phyloP scores from a whole-genome alignment of 371 early-diverging fungal species.

The Mortierella sp. region DNA sequence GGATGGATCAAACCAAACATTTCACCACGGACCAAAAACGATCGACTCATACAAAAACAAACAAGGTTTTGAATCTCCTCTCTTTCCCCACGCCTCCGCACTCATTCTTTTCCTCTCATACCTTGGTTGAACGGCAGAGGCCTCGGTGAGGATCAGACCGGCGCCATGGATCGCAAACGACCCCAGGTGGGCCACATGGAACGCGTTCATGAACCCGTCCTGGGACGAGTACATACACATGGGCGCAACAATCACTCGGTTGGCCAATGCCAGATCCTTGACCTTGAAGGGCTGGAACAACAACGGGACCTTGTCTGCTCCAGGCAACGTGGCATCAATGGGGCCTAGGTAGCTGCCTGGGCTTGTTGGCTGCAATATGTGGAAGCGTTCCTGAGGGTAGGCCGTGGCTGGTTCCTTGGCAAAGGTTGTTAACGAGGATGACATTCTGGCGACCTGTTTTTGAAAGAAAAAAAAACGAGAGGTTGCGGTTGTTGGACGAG shows the following conservation, averaged over 20 bases:
- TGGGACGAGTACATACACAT: slow-evolving; percentile 74
- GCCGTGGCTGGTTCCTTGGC: neutral
- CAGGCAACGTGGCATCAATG: slow-evolving; percentile 15
- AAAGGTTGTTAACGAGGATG: slow-evolving; percentile 15
- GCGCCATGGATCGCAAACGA: slow-evolving; percentile 81
- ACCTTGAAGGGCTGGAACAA: slow-evolving; percentile 77
- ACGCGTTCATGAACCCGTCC: slow-evolving; percentile 67
- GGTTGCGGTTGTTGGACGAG: slow-evolving; percentile 26
- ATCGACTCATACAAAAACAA: neutral
- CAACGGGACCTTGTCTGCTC: slow-evolving; percentile 25
- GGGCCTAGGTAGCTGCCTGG: slow-evolving; percentile 36
- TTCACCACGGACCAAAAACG: neutral
- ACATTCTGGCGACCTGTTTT: neutral
- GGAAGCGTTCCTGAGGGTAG: slow-evolving; percentile 30
- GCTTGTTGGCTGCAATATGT: slow-evolving; percentile 6
- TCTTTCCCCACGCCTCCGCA: neutral
- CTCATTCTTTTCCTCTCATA: neutral
- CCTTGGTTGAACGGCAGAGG: slow-evolving; percentile 77
- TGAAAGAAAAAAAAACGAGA: neutral
- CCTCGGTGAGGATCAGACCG: slow-evolving; percentile 83
- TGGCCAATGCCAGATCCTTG: slow-evolving; percentile 70
- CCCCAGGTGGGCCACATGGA: slow-evolving; percentile 79
- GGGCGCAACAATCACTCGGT: slow-evolving; percentile 83
- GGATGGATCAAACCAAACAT: too few relatives aligned
- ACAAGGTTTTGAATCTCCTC: too few relatives aligned